These are phyloP conservation scores for Xylaria sp. DNA, from an alignment of 495 filamentous ascomycete species.

Conservation along the genomic window DNA sequence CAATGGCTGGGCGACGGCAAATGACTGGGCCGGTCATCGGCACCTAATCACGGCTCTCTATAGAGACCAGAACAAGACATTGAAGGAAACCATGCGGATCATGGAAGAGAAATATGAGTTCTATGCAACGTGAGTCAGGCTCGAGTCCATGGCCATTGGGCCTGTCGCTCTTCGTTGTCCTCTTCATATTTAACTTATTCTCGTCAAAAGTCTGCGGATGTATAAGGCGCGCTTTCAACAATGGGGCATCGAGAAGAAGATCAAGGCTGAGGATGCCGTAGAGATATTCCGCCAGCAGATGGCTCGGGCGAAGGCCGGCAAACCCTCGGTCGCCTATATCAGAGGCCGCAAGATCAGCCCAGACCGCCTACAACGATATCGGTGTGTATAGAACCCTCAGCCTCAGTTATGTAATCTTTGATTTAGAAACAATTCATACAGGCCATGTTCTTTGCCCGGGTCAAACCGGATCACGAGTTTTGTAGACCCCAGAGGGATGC, in stretches of 20 bases:
- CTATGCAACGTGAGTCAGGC: constrained; percentile 46
- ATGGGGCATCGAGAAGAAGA: constrained; percentile 55
- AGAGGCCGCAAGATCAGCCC: constrained; percentile 43
- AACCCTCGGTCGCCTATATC: constrained; percentile 43
- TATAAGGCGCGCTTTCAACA: constrained; percentile 53
- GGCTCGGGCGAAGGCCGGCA: constrained; percentile 42
- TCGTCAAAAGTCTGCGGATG: constrained; percentile 46
- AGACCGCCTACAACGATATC: constrained; percentile 46
- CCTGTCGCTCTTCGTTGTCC: background rate
- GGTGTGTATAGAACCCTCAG: constrained; percentile 18
- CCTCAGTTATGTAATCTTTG: background rate
- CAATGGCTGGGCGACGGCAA: constrained; percentile 38
- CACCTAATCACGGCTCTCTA: constrained; percentile 41
- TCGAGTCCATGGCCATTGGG: background rate
- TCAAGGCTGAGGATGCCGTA: constrained; percentile 47
- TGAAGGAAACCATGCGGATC: constrained; percentile 49
- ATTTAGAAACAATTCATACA: background rate
- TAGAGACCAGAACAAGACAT: constrained; percentile 47
- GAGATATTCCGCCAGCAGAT: constrained; percentile 45
- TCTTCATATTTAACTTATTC: background rate
- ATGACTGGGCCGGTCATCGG: constrained; percentile 37
- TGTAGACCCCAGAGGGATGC: background rate
- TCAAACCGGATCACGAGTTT: background rate
- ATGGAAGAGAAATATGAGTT: constrained; percentile 50
- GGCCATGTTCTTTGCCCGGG: background rate